A percentile compares a stretch with the other conserved stretches of the same genome.
phyloP scores from a whole-genome alignment of 352 stramenopile species.

The Hyaloperonospora brassicae region DNA sequence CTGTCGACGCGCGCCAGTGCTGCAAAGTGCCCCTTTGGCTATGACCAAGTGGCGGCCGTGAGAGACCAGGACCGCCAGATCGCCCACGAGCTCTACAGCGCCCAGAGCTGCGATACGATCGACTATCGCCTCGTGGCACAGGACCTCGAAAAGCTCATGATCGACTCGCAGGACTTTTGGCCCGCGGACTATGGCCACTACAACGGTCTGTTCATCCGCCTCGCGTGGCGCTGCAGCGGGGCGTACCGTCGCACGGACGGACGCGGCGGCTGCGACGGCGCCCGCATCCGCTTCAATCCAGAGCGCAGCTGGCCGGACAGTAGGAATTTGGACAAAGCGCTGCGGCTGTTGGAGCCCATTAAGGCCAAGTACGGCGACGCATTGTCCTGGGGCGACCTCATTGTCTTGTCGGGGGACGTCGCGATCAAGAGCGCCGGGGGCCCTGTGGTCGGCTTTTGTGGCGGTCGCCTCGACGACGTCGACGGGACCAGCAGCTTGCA shows the following conservation, averaged over 20 bases:
- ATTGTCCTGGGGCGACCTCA: slow-evolving; percentile 91
- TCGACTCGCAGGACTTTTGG: slow-evolving; percentile 71
- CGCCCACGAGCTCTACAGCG: slow-evolving; percentile 22
- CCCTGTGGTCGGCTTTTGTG: slow-evolving; percentile 85
- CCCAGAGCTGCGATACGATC: slow-evolving; percentile 28
- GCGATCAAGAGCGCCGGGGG: slow-evolving; percentile 90
- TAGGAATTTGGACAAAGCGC: slow-evolving; percentile 58
- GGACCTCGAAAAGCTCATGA: slow-evolving; percentile 66
- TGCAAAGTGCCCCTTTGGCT: too few relatives aligned
- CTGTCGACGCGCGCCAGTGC: too few relatives aligned
- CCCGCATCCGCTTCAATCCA: slow-evolving; percentile 36
- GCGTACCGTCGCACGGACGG: slow-evolving; percentile 28
- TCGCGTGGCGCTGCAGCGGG: slow-evolving; percentile 64
- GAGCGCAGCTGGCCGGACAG: slow-evolving; percentile 40
- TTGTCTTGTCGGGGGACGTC: slow-evolving; percentile 84
- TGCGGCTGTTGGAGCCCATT: slow-evolving; percentile 42
- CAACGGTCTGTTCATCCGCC: slow-evolving; percentile 79
- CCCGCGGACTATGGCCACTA: slow-evolving; percentile 85
- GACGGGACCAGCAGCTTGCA: slow-evolving; percentile 52
- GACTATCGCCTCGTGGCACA: slow-evolving; percentile 49
- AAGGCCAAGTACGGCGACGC: slow-evolving; percentile 51
- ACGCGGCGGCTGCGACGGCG: slow-evolving; percentile 23
- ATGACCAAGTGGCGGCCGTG: slow-evolving; percentile 14
- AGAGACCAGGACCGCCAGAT: slow-evolving; percentile 28
- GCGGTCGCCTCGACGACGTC: slow-evolving; percentile 78